A percentile compares a stretch with the other conserved stretches of the same genome.
These are phyloP conservation scores for Salix suchowensis DNA, from an alignment of 345 rosid species.

Conservation along the genomic window DNA sequence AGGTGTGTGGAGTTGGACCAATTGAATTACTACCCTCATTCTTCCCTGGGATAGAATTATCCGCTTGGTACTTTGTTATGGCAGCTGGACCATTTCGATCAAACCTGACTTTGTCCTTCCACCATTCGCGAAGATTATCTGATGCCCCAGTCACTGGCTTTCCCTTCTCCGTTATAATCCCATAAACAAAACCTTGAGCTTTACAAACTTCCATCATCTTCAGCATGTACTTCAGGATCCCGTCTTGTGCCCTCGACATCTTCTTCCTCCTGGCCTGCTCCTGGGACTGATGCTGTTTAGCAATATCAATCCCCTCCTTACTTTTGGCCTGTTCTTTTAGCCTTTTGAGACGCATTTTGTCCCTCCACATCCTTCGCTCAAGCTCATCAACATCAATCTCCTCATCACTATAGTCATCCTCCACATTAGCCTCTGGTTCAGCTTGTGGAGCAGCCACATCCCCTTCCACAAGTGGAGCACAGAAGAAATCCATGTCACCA, in stretches of 20 bases:
- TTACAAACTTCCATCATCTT: slow-evolving; percentile 81
- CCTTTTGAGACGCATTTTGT: slow-evolving; percentile 62
- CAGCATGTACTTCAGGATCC: slow-evolving; percentile 79
- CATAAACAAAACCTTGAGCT: slow-evolving; percentile 92
- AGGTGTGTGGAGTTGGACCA: slow-evolving; percentile 64
- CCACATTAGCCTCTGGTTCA: slow-evolving; percentile 48
- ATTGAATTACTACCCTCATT: slow-evolving; percentile 42
- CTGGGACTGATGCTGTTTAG: slow-evolving; percentile 67
- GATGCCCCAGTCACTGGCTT: slow-evolving; percentile 86
- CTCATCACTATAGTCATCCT: slow-evolving; percentile 61
- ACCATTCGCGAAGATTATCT: slow-evolving; percentile 91
- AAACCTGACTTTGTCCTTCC: slow-evolving; percentile 93
- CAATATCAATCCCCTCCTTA: slow-evolving; percentile 47
- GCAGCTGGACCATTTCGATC: slow-evolving; percentile 94
- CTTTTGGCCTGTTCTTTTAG: slow-evolving; percentile 63
- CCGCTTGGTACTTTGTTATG: slow-evolving; percentile 65
- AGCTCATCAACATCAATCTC: slow-evolving; percentile 75
- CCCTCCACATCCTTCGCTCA: slow-evolving; percentile 79
- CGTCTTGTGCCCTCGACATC: slow-evolving; percentile 83
- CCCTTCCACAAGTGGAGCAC: slow-evolving; percentile 39
- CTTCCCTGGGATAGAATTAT: slow-evolving; percentile 47
- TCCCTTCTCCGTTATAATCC: slow-evolving; percentile 83
- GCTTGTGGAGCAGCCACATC: slow-evolving; percentile 37
- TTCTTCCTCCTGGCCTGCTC: slow-evolving; percentile 69
- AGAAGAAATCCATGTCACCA: slow-evolving; percentile 71